Base-by-base conservation (phyloP, 1,284 basidiomycete species). In the Malassezia yamatoensis region DNA sequence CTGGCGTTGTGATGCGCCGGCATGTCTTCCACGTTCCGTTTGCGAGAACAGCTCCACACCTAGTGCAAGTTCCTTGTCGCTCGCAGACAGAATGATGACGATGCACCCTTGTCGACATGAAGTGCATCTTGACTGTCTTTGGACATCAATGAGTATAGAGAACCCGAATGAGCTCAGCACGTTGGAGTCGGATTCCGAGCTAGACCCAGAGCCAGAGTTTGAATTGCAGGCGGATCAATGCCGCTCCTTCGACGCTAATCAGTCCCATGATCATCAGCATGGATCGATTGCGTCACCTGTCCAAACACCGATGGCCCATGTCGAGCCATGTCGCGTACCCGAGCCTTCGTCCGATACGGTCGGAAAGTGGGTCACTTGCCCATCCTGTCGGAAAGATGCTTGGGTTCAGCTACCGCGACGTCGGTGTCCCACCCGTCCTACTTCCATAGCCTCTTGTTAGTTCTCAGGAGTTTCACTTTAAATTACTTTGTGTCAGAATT, bases 341-440 rank as follows among this genome's bases (percentile, higher is more conserved):
- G 24, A 29, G 11, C 11, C 15, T 1, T 11, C 41, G 16, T 43
- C 11, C 15, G 41, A 43, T 32, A 43, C 41, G 41, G 41, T 21
- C 21, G 41, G 70, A 16, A 70, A 68, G 40, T 73, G 70, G 70
- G 65, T 73, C 29, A 63, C 44, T 29, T 73, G 70, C 40, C 62
- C 69, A 0, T 39, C 59, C 5, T 72, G 69, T 48, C 54, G 69
- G n/a, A 63, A 63, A 24, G 67, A 71, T 42, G 60, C 59, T 18
- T 72, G 68, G 68, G 69, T 66, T 0, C 52, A 63, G 33, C 49
- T 72, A 13, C 70, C 70, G 9, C 48, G 62, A 16, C 53, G 59
- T 29, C 50, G 46, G 24, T 56, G 57, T 24, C 65, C 65, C 6
- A 49, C 33, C 12, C 45, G 39, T 34, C 9, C 29, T 10, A 15